Evolutionary conservation across 2,329 filamentous ascomycete genomes (phyloP).

Genomic region (Fusarium continuum): DNA sequence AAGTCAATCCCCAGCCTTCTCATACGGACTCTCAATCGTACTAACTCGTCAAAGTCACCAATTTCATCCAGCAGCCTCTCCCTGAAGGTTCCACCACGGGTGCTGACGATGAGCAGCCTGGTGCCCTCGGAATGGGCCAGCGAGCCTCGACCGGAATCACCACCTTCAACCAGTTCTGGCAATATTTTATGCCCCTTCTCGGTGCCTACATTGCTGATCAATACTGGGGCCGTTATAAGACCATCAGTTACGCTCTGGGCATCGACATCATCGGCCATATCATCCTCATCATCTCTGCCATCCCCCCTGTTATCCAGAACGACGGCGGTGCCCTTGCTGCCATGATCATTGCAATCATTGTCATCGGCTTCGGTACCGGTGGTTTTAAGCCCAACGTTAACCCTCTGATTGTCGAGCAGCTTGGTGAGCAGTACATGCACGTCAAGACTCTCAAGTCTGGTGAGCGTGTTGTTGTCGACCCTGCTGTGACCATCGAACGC

Average conservation of each 20-base stretch:
- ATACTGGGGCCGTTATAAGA: constrained; percentile 74
- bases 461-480: constrained; percentile 72
- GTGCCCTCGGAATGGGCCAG: constrained; percentile 67
- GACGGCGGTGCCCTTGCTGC: constrained; percentile 65
- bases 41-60: constrained; percentile 55
- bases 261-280: constrained; percentile 72
- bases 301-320: constrained; percentile 68
- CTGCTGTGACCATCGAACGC: constrained; percentile 67
- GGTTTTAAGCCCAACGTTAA: constrained; percentile 80
- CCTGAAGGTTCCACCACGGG: constrained; percentile 65
- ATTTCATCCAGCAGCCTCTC: constrained; percentile 69
- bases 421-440: constrained; percentile 62
- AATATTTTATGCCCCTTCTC: constrained; percentile 66
- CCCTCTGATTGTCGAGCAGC: constrained; percentile 73
- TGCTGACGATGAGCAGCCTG: constrained; percentile 55
- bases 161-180: constrained; percentile 66
- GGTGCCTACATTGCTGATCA: constrained; percentile 62
- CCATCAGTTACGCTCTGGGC: constrained; percentile 69
- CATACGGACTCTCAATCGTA: neutral
- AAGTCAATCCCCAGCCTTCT: constrained; percentile 49
- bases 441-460: constrained; percentile 63
- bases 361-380: constrained; percentile 70
- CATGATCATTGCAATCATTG: constrained; percentile 68
- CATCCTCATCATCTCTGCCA: constrained; percentile 72
- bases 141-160: constrained; percentile 58